Conservation (phyloP, 2,329 filamentous ascomycete species). For the Westerdykella aurantiaca region DNA sequence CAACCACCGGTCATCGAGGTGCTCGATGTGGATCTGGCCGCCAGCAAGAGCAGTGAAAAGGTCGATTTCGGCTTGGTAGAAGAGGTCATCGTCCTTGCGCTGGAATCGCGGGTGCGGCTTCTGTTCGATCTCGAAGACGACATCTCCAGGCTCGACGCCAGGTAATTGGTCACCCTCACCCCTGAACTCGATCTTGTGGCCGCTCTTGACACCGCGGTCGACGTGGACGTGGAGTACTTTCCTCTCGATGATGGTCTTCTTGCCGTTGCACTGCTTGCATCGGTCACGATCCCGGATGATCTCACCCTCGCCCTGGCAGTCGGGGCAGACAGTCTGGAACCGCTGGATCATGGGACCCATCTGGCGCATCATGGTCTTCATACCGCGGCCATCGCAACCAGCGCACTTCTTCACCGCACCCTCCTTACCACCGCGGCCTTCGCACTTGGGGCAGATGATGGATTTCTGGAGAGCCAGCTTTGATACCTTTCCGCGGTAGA, state of each 20-base stretch:
- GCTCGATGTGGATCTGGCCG: slow-evolving; percentile 86
- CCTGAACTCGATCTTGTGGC: slow-evolving; percentile 94
- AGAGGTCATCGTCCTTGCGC: slow-evolving; percentile 90
- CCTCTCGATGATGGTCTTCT: slow-evolving; percentile 96
- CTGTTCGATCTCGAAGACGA: slow-evolving; percentile 98
- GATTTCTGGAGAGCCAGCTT: slow-evolving; percentile 97
- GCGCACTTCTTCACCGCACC: slow-evolving; percentile 91
- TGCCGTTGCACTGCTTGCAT: slow-evolving; percentile 93
- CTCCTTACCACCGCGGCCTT: slow-evolving; percentile 92
- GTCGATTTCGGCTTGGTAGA: slow-evolving; percentile 93
- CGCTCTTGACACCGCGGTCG: slow-evolving; percentile 86
- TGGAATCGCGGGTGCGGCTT: slow-evolving; percentile 97
- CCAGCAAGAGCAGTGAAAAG: slow-evolving; percentile 91
- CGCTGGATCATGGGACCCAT: slow-evolving; percentile 99
- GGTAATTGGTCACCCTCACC: slow-evolving; percentile 96
- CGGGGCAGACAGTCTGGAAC: slow-evolving; percentile 97
- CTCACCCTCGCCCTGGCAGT: slow-evolving; percentile 96
- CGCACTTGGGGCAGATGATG: slow-evolving; percentile 91
- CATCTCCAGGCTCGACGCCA: slow-evolving; percentile 87
- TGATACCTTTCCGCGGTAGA: slow-evolving; percentile 96
- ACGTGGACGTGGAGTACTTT: slow-evolving; percentile 98
- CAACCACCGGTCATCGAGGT: slow-evolving; percentile 95
- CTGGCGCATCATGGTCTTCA: slow-evolving; percentile 99
- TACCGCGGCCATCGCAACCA: slow-evolving; percentile 87
- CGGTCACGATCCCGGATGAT: slow-evolving; percentile 94